phyloP scores from a whole-genome alignment of 1,284 basidiomycete genomes.

The Puccinia brachypodii region DNA sequence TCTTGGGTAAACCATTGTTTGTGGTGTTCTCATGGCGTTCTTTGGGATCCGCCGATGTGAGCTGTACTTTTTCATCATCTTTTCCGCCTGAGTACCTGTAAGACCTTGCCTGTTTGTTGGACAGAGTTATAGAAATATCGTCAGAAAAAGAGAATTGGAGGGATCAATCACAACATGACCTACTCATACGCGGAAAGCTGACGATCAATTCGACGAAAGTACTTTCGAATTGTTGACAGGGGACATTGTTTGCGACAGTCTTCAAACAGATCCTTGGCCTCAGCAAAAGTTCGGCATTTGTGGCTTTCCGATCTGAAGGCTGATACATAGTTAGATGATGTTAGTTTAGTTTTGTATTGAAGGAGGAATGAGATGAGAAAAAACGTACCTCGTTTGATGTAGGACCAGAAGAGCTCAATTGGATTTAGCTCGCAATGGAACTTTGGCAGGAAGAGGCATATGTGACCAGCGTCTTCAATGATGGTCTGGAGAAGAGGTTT shows the following conservation, averaged over 20 bases:
- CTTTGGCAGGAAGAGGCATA: slow-evolving; percentile 16
- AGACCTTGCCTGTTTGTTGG: no score
- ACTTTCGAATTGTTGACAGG: not conserved
- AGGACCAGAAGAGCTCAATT: slow-evolving; percentile 31
- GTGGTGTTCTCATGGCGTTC: not conserved
- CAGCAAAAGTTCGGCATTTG: not conserved
- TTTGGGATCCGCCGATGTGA: not conserved
- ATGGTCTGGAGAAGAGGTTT: slow-evolving; percentile 22
- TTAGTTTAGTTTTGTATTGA: not conserved
- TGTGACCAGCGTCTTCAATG: slow-evolving; percentile 25
- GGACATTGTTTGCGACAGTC: not conserved
- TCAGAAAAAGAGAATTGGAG: no score
- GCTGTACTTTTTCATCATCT: not conserved
- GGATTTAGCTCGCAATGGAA: slow-evolving; percentile 35
- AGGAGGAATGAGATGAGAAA: not conserved
- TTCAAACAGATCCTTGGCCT: slow-evolving; percentile 11
- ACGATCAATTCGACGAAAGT: slow-evolving; percentile 11
- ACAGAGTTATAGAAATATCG: no score
- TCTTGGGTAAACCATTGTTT: not conserved
- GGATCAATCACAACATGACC: no score
- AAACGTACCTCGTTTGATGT: slow-evolving; percentile 9
- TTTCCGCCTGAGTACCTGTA: not conserved
- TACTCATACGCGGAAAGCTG: slow-evolving; percentile 19
- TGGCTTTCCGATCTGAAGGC: not conserved
- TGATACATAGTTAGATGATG: not conserved